Percentiles rank a stretch among this genome's conserved stretches.
These are phyloP conservation scores for Rhizopus delemar DNA, from an alignment of 371 early-diverging fungal genomes.

Conservation along the genomic window DNA sequence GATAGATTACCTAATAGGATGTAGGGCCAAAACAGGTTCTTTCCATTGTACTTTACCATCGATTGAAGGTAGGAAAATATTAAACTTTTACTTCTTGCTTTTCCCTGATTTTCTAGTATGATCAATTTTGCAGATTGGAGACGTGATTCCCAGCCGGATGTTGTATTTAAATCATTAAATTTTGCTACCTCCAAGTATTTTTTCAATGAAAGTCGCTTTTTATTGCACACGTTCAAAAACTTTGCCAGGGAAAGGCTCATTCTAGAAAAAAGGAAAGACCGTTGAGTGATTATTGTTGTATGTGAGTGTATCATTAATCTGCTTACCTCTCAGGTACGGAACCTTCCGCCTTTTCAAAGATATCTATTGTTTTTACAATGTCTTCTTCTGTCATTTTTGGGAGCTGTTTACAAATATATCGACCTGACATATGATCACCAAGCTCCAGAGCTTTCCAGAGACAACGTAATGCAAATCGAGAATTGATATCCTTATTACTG, in stretches of 20 bases:
- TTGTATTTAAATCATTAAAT: conserved; percentile 8
- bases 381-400: conserved; percentile 15
- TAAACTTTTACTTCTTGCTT: conserved; percentile 14
- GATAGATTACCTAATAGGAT: conserved; percentile 21
- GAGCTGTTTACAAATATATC: conserved; percentile 8
- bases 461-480: conserved; percentile 18
- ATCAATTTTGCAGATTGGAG: conserved; percentile 20
- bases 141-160: conserved; percentile 16
- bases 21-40: conserved; percentile 12
- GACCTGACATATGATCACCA: conserved; percentile 22
- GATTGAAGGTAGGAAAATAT: conserved; percentile 17
- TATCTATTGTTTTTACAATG: conserved; percentile 12
- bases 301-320: background rate
- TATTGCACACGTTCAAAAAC: conserved; percentile 12
- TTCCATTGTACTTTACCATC: conserved; percentile 17
- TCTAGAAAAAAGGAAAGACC: conserved; percentile 3
- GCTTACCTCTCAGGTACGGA: conserved; percentile 18
- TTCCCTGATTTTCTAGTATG: conserved; percentile 13
- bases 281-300: background rate
- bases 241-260: conserved; percentile 19
- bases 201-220: conserved; percentile 12
- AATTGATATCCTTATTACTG: background rate
- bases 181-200: conserved; percentile 17
- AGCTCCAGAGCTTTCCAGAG: conserved; percentile 25
- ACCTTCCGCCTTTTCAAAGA: conserved; percentile 15